Evolutionary conservation across 2,329 filamentous ascomycete genomes (phyloP), one percentile per base, ranked within the genome.

Genomic region (Penicillium sclerotigenum): DNA sequence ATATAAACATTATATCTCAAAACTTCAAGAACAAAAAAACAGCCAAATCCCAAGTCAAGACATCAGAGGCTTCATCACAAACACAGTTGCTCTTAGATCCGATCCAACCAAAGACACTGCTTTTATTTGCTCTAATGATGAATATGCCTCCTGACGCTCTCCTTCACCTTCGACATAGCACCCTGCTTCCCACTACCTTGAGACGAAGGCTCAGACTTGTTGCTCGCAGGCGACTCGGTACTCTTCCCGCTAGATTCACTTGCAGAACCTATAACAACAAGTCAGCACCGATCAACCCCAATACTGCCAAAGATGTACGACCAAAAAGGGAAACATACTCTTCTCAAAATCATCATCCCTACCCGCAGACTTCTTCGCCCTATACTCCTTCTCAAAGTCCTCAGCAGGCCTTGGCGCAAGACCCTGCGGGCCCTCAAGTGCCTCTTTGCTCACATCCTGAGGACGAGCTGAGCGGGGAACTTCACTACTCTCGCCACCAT

Each of bases 311-410:
- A 11, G 3, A 14, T 45, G 16, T 33, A 22, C 7, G 26, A 14
- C n/a, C 10, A 5, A 1, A 0, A 18, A 13, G 16, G 9, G 16
- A n/a, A 33, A 28, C 47, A 38, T 37, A 37, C 53, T 45, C 28
- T 51, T 50, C 9, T 45, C 33, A 10, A 34, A 34, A 28, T 33
- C 20, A 18, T 28, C 24, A 22, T 54, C 43, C 20, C 29, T 40
- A 9, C 22, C 46, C 3, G 57, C 53, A 47, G 60, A 6, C 42
- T 55, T 51, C 49, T 65, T 59, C 9, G 58, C 50, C 31, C 67
- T 65, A 16, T 61, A 49, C 6, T 68, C 60, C 45, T 71, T 69
- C 47, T 73, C 66, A 16, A 69, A 71, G 9, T 68, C 63, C 37
- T 68, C 65, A 11, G 67, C 65, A 14, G 62, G 48, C 18, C 61